Evolutionary conservation across 164 flowering plant species (phyloP).

Genomic region (Magnolia changhungtana): DNA sequence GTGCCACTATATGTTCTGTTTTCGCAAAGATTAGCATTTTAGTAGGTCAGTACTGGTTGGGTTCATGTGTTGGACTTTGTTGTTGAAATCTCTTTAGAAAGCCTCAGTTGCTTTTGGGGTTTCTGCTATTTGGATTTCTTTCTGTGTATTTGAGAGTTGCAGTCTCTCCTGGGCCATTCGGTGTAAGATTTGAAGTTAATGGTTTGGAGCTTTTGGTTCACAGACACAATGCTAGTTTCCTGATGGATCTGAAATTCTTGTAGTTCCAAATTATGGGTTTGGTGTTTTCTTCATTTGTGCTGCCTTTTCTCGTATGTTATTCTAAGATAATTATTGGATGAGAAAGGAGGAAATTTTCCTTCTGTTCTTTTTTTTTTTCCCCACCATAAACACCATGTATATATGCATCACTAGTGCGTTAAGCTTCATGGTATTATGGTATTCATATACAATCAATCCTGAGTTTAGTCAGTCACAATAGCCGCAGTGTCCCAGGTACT

Average conservation of each 20-base stretch:
- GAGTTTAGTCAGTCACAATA: too few species aligned
- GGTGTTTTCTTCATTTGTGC: not conserved
- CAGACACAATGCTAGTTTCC: not conserved
- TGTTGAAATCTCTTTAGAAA: not conserved
- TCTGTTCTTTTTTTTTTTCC: too few species aligned
- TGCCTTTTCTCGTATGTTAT: not conserved
- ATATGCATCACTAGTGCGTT: too few species aligned
- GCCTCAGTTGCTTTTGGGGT: not conserved
- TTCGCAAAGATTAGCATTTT: not conserved
- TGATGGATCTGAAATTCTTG: not conserved
- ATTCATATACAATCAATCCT: too few species aligned
- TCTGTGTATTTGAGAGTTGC: not conserved
- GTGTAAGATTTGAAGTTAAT: not conserved
- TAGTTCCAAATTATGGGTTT: not conserved
- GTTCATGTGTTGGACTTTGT: not conserved
- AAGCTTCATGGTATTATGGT: too few species aligned
- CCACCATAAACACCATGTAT: too few species aligned
- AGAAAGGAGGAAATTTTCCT: not conserved
- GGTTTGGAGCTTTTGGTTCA: not conserved
- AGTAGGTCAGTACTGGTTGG: not conserved
- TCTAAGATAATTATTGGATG: not conserved
- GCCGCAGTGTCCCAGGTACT: too few species aligned
- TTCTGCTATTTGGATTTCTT: not conserved
- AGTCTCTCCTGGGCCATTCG: not conserved
- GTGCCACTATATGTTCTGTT: not conserved